A percentile compares a stretch with the other conserved stretches of the same genome.
Evolutionary conservation across 441 rosid genomes (phyloP).

Genomic region (Eutrema salsugineum): DNA sequence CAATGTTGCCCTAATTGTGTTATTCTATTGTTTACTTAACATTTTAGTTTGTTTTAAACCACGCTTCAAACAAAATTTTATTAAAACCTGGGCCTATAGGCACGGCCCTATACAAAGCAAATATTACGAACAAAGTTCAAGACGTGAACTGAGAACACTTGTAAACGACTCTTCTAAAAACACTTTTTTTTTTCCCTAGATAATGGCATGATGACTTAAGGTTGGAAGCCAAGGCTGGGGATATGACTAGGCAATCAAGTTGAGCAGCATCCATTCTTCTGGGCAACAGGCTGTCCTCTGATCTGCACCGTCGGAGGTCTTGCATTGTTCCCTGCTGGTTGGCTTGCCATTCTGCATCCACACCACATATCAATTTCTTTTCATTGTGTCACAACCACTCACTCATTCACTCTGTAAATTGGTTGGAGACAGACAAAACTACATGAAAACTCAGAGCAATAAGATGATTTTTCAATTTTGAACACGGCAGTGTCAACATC

Average conservation of each 20-base stretch:
- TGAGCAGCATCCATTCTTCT: constrained; percentile 66
- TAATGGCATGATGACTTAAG: background rate
- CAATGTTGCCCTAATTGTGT: no score
- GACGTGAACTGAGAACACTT: background rate
- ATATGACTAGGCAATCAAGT: constrained; percentile 19
- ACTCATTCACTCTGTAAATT: background rate
- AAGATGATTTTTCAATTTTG: background rate
- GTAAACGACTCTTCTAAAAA: background rate
- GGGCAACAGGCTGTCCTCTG: constrained; percentile 62
- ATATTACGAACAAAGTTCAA: background rate
- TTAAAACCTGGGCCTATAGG: no score
- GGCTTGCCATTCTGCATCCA: constrained; percentile 70
- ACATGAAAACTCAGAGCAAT: background rate
- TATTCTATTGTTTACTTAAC: no score
- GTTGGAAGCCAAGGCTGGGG: background rate
- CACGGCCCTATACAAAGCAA: constrained; percentile 9
- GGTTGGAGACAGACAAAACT: background rate
- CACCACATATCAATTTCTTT: constrained; percentile 2
- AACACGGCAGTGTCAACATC: constrained; percentile 2
- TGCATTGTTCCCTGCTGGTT: constrained; percentile 53
- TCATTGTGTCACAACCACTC: background rate
- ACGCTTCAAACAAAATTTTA: no score
- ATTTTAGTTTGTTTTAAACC: no score
- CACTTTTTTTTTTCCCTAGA: background rate
- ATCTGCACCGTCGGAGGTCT: constrained; percentile 64